Percentiles rank a stretch among this genome's conserved stretches.
Conservation (phyloP, 306 rosid genomes). For the Citrullus colocynthis region DNA sequence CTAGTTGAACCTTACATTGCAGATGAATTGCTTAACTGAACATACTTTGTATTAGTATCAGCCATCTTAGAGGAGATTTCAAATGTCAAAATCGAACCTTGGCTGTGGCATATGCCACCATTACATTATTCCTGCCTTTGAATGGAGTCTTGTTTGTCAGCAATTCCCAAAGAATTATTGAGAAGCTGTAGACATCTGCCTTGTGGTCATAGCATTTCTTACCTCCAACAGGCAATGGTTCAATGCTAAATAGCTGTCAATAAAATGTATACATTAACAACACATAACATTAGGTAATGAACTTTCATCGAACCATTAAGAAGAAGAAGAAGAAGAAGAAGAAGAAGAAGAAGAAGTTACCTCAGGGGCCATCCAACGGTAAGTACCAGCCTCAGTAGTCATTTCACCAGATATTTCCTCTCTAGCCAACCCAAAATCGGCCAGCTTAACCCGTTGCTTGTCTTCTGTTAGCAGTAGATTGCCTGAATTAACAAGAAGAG, state of each 20-base stretch:
- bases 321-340: not conserved
- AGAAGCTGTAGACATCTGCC: constrained; percentile 57
- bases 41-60: not conserved
- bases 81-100: constrained; percentile 20
- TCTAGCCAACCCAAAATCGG: constrained; percentile 43
- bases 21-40: not conserved
- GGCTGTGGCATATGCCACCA: constrained; percentile 57
- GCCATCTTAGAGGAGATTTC: not conserved
- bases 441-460: constrained; percentile 25
- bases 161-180: constrained; percentile 44
- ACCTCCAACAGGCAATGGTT: constrained; percentile 33
- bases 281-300: not conserved
- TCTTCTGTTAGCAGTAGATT: constrained; percentile 38
- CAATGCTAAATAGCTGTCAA: constrained; percentile 31
- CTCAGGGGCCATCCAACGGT: constrained; percentile 70
- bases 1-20: not conserved
- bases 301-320: not conserved
- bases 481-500: constrained; percentile 15
- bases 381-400: constrained; percentile 47
- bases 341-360: not conserved
- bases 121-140: constrained; percentile 22
- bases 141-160: constrained; percentile 46
- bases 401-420: constrained; percentile 26
- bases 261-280: not conserved
- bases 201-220: constrained; percentile 44